Base-by-base conservation (phyloP, 2,329 filamentous ascomycete species). In the Myotisia sp. region DNA sequence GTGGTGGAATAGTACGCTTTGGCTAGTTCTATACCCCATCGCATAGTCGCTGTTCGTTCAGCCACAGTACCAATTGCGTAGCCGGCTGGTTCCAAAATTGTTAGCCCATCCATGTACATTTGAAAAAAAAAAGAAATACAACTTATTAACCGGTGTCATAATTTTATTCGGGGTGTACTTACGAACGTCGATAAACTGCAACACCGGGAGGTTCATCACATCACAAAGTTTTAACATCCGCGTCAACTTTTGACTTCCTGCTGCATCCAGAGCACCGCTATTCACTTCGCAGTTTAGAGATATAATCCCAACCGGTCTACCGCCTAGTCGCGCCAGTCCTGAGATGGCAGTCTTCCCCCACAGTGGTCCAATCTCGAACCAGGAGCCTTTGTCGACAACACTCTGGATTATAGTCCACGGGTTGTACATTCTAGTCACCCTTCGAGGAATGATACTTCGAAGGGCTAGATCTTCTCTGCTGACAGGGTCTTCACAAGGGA, bases 41-140 rank as follows among this genome's bases (percentile, higher is more conserved):
- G 62, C 74, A 77, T 78, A 0, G 72, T 76, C 8, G 71, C 73
- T 3, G 63, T 68, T 9, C 71, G 60, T 49, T 78, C 74, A 2
- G 74, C 73, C 0, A 69, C 62, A 0, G 73, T 76, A 0, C 74
- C 74, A 27, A 78, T 71, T 0, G 73, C 71, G 42, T 76, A 77
- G 1, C 74, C 69, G 3, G 68, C 56, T 57, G 17, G 14, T 22
- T 26, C 6, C 4, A 16, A 16, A 8, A 20, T 29, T 18, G 21
- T 40, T 46, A 32, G 44, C 41, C 2, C n/a, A n/a, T n/a, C n/a
- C n/a, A n/a, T n/a, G n/a, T n/a, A n/a, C n/a, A n/a, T n/a, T n/a
- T n/a, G n/a, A n/a, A n/a, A n/a, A n/a, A n/a, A n/a, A n/a, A n/a
- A n/a, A n/a, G n/a, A n/a, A n/a, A n/a, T 14, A 29, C n/a, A 17